These are phyloP conservation scores for Suillus alpinus DNA, from an alignment of 768 basidiomycete species.

Conservation along the genomic window DNA sequence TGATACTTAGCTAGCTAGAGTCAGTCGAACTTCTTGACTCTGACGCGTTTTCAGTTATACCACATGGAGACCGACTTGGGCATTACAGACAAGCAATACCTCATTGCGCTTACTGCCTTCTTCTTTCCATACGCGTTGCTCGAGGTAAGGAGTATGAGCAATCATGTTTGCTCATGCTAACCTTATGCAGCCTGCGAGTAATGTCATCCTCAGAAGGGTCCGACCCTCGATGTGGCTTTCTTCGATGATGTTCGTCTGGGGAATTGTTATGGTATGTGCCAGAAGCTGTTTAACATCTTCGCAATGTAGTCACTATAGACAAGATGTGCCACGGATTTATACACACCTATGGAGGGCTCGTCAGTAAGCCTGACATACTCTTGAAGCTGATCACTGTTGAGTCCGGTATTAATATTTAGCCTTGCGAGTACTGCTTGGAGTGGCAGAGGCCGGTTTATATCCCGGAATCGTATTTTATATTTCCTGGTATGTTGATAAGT, in stretches of 20 bases:
- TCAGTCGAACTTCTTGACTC: background rate
- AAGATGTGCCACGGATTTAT: constrained; percentile 66
- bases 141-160: constrained; percentile 43
- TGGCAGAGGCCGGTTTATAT: constrained; percentile 47
- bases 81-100: constrained; percentile 62
- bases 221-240: constrained; percentile 66
- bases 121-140: constrained; percentile 74
- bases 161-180: background rate
- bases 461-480: constrained; percentile 60
- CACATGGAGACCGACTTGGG: constrained; percentile 53
- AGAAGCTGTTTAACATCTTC: background rate
- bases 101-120: constrained; percentile 69
- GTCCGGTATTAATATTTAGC: constrained; percentile 30
- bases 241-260: constrained; percentile 42
- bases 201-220: constrained; percentile 55
- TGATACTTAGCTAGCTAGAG: constrained; percentile 24
- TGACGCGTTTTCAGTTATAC: constrained; percentile 45
- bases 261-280: constrained; percentile 37
- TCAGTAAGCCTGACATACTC: constrained; percentile 39
- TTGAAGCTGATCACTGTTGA: background rate
- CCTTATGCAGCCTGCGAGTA: constrained; percentile 52
- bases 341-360: constrained; percentile 56
- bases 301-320: background rate
- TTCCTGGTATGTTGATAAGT: constrained; percentile 41
- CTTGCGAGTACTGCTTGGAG: constrained; percentile 34